Base-by-base conservation (phyloP, 768 basidiomycete genomes). In the Russula griseocarnosa region DNA sequence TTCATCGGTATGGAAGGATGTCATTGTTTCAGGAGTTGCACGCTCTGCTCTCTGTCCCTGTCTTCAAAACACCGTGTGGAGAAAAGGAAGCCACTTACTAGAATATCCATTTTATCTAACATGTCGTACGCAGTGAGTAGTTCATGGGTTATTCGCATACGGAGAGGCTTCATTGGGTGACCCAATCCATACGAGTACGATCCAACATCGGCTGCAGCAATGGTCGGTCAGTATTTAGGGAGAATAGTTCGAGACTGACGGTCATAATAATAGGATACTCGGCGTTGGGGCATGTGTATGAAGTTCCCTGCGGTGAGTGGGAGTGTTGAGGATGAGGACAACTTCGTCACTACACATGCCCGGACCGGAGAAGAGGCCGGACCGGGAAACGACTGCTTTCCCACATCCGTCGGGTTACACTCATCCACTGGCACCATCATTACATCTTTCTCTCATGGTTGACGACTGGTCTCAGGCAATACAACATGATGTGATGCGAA, bases 1-100 rank as follows among this genome's bases (percentile, higher is more conserved):
- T 81, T 99, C 97, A 78, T 99, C 97, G 24, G 96, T 94, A 74
- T 99, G 97, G 75, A 98, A 99, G 13, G 87, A 78, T n/a, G 91
- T 88, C 90, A 99, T 90, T 26, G 69, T 65, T 65, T 76, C 75
- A 1, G 75, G 73, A 11, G 73, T 69, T 18, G 75, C 73, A 57
- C 75, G 74, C 69, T 71, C 73, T 40, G 75, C 71, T 49, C 74
- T 71, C 75, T 76, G 13, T 14, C 44, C 26, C 22, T 26, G 49
- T n/a, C 24, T 56, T 60, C 30, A 44, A 11, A 42, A 34, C 54
- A 32, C 9, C 3, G 32, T n/a, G 32, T 36, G 24, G 3, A 32
- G 11, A 10, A 9, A 52, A 13, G 2, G 11, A n/a, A n/a, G 11
- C 32, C 18, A 78, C 88, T 67, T 69, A 95, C 94, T 67, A 97